A percentile compares a stretch with the other conserved stretches of the same genome.
phyloP scores from a whole-genome alignment of 306 rosid genomes.

The Neltuma alba region DNA sequence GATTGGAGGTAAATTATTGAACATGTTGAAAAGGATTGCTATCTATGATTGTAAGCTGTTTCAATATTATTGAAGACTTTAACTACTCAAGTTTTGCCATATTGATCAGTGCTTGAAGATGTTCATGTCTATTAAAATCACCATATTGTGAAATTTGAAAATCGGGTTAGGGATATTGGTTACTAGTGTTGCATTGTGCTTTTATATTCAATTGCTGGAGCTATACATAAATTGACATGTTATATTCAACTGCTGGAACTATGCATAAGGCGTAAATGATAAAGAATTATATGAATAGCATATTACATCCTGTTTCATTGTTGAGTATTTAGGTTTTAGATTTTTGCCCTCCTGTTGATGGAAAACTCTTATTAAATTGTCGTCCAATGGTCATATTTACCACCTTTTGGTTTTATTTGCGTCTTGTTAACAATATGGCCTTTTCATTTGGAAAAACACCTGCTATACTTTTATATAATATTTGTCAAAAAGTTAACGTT shows the following conservation, averaged over 20 bases:
- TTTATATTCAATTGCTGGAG: no score
- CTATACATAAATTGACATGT: neutral
- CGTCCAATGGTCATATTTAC: slow-evolving; percentile 7
- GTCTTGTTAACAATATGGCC: slow-evolving; percentile 18
- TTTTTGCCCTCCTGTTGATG: slow-evolving; percentile 11
- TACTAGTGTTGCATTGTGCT: no score
- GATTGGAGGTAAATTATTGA: slow-evolving; percentile 21
- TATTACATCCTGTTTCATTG: slow-evolving; percentile 17
- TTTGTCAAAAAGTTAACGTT: neutral
- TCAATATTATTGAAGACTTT: neutral
- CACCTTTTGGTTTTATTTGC: slow-evolving; percentile 16
- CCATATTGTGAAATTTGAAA: slow-evolving; percentile 23
- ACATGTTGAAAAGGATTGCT: slow-evolving; percentile 28
- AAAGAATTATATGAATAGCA: slow-evolving; percentile 15
- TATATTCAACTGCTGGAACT: slow-evolving; percentile 15
- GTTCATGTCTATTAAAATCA: slow-evolving; percentile 1
- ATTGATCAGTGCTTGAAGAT: slow-evolving; percentile 25
- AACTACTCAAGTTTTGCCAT: neutral
- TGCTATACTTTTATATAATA: neutral
- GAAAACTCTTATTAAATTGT: slow-evolving; percentile 14
- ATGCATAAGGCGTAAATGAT: slow-evolving; percentile 21
- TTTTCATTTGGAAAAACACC: neutral
- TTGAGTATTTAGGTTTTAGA: neutral
- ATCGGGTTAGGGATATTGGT: no score
- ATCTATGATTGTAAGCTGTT: neutral